Base-by-base conservation (phyloP, 148 eudicot species). In the Gaultheria prostrata region DNA sequence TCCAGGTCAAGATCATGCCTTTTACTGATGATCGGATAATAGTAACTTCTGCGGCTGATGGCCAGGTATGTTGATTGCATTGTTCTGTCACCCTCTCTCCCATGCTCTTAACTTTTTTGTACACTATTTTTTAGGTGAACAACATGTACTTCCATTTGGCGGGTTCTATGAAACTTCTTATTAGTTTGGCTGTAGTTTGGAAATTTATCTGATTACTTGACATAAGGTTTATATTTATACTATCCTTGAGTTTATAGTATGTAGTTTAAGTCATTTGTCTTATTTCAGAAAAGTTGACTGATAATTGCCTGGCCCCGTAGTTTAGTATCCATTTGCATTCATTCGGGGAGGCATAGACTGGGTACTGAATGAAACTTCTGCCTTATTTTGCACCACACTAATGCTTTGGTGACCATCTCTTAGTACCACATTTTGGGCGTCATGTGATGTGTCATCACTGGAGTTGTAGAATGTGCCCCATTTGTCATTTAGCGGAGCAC, bases 1-100 rank as follows among this genome's bases (percentile, higher is more conserved):
- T 93, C 80, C 98, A 95, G 90, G 88, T 91, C 82, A 92, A 73
- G 80, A 85, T 93, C 76, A 90, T 95, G 97, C 98, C 98, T 8
- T 93, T 90, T 76, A 87, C 91, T 43, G 93, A 93, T 88, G 97
- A 93, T 82, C 90, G 86, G 54, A 86, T 56, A 33, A 87, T 93
- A 54, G 92, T 93, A 53, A 91, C 98, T 75, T 88, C 93, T 80
- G 88, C 95, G 24, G 95, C 93, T 63, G 98, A 95, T 89, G 94
- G 97, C 35, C 96, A 93, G 95, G 98, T 95, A 51, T 85, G 43
- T 87, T 76, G 85, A 4, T 78, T 67, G 20, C 76, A 9, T 35
- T n/a, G 15, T 77, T 83, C 20, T 24, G 4, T 84, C 28, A 15
- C 6, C 75, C 12, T 67, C 71, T 53, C 11, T 24, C 21, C 24